Percentiles rank a stretch among this genome's conserved stretches.
These are phyloP conservation scores for Annona cherimola DNA, from an alignment of 164 flowering plant species.

Conservation along the genomic window DNA sequence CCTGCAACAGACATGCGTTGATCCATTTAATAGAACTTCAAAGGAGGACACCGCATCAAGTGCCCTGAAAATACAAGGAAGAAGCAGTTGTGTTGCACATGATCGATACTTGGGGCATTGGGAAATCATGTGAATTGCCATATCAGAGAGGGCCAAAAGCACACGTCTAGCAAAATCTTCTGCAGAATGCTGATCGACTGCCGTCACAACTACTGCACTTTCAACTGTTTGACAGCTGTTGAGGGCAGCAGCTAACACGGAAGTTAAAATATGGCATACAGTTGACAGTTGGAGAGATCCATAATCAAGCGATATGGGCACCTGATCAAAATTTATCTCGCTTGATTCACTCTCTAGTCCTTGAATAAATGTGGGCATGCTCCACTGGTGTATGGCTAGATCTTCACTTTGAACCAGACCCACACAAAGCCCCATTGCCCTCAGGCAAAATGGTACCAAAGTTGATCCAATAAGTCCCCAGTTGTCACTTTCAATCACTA, in stretches of 20 bases:
- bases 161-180: conserved; percentile 41
- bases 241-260: conserved; percentile 45
- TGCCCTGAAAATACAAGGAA: conserved; percentile 67
- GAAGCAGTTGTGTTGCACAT: conserved; percentile 47
- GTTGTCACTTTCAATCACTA: conserved; percentile 35
- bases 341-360: conserved; percentile 10
- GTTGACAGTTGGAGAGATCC: conserved; percentile 38
- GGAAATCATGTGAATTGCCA: conserved; percentile 52
- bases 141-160: conserved; percentile 59
- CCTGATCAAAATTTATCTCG: conserved; percentile 16
- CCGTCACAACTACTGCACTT: conserved; percentile 11
- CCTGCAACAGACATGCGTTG: conserved; percentile 45
- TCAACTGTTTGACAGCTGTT: conserved; percentile 21
- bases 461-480: conserved; percentile 58
- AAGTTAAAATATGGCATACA: conserved; percentile 58
- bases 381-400: conserved; percentile 35
- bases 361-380: conserved; percentile 11
- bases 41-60: conserved; percentile 31
- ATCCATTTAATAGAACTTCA: conserved; percentile 33
- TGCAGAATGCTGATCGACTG: conserved; percentile 24
- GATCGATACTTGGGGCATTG: conserved; percentile 60
- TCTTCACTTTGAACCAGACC: conserved; percentile 45
- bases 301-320: conserved; percentile 8
- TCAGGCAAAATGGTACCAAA: conserved; percentile 54
- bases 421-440: conserved; percentile 43